These are phyloP conservation scores for Rhizopus sp. DNA, from an alignment of 371 early-diverging fungal species.

Conservation along the genomic window DNA sequence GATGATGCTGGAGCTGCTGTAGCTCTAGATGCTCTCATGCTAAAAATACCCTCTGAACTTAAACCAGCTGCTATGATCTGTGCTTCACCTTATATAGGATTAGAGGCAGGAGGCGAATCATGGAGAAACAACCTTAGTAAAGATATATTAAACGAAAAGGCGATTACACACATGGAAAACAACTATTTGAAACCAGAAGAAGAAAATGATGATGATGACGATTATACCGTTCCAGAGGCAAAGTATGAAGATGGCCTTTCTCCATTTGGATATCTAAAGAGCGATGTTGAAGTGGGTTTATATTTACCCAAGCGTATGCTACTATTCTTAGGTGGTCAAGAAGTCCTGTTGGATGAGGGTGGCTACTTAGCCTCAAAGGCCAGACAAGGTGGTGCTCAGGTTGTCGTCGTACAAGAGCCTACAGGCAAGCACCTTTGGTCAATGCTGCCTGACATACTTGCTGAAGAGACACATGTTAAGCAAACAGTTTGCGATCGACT, in stretches of 20 bases:
- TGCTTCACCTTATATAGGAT: slow-evolving; percentile 47
- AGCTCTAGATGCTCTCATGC: slow-evolving; percentile 34
- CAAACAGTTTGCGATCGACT: slow-evolving; percentile 21
- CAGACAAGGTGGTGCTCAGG: slow-evolving; percentile 31
- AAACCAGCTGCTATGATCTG: slow-evolving; percentile 36
- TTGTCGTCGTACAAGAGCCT: slow-evolving; percentile 38
- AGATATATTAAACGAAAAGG: slow-evolving; percentile 35
- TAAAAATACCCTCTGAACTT: slow-evolving; percentile 15
- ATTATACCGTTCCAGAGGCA: neutral
- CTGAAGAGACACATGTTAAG: slow-evolving; percentile 16
- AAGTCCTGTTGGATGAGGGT: slow-evolving; percentile 47
- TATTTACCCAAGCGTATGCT: slow-evolving; percentile 34
- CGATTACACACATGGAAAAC: slow-evolving; percentile 39
- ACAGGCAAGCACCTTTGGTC: slow-evolving; percentile 39
- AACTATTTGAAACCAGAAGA: slow-evolving; percentile 33
- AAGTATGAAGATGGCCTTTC: slow-evolving; percentile 12
- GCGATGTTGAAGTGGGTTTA: slow-evolving; percentile 14
- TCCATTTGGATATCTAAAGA: slow-evolving; percentile 20
- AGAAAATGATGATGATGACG: slow-evolving; percentile 10
- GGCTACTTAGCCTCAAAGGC: slow-evolving; percentile 38
- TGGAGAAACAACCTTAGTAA: slow-evolving; percentile 36
- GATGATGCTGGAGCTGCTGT: slow-evolving; percentile 46
- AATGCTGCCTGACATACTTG: slow-evolving; percentile 28
- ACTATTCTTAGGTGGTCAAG: slow-evolving; percentile 43
- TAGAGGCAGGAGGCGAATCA: slow-evolving; percentile 45